Evolutionary conservation across 176 grass and related monocot species (phyloP), one percentile per base, ranked within the genome.

Genomic region (Poa pratensis): DNA sequence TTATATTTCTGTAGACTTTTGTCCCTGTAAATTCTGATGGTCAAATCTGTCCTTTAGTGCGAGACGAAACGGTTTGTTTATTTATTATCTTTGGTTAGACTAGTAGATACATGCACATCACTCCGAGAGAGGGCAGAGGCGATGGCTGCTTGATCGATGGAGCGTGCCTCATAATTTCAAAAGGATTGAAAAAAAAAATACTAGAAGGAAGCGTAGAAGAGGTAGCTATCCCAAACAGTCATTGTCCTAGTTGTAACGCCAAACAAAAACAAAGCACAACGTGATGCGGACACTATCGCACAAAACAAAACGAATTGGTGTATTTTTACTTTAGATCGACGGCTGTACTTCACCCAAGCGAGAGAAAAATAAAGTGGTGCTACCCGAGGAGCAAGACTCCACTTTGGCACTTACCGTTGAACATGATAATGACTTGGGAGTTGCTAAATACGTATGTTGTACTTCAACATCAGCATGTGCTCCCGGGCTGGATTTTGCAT

Each of bases 31-130:
- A 28, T 13, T 30, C 5, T 16, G 61, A 64, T 30, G 7, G 64
- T 67, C 64, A 67, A 67, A 67, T 66, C 30, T 64, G 61, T 64
- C 26, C 14, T 64, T 26, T 28, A 28, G 24, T 6, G 60, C 24
- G 12, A 26, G 12, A 26, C 12, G 24, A 26, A 37, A 27, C 22
- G 23, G 10, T 14, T 62, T 62, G 11, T 27, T 26, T 13, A 11
- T 26, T 26, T 27, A 63, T 63, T 62, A 63, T 63, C 24, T 63
- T 30, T 16, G 15, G 61, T 9, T 30, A 30, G 26, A 30, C 13
- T 30, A 64, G 26, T 50, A 48, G 45, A 63, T 63, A 63, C 24
- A 63, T 63, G 60, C 60, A 63, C 60, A 63, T 63, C 60, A 64
- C 61, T 30, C 26, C 61, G 26, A 3, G 5, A 16, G 28, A 64